A percentile compares a stretch with the other conserved stretches of the same genome.
phyloP scores from a whole-genome alignment of 495 filamentous ascomycete species.

The Saxophila tyrrhenica region DNA sequence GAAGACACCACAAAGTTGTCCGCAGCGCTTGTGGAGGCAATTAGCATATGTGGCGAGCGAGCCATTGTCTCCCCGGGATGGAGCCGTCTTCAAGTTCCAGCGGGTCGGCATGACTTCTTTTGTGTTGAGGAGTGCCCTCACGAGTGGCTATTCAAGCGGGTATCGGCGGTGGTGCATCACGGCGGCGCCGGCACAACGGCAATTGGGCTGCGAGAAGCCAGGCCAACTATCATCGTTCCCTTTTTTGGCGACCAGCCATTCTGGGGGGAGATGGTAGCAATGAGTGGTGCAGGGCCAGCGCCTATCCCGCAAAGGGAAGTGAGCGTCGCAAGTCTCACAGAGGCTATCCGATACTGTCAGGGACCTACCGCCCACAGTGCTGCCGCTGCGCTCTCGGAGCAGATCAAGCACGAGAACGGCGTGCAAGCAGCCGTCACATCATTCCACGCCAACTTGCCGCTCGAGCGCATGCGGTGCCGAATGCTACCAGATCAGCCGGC shows the following conservation, averaged over 20 bases:
- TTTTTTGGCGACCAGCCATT: too few species aligned
- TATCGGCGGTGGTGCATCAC: too few species aligned
- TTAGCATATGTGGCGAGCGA: constrained; percentile 52
- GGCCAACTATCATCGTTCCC: too few species aligned
- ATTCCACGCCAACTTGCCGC: constrained; percentile 57
- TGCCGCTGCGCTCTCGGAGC: constrained; percentile 47
- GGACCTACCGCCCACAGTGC: constrained; percentile 42
- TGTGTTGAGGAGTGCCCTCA: constrained; percentile 69
- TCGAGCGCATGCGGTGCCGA: constrained; percentile 49
- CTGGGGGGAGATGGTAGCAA: constrained; percentile 62
- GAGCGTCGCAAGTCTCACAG: constrained; percentile 48
- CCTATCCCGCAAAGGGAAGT: constrained; percentile 62
- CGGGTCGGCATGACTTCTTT: constrained; percentile 54
- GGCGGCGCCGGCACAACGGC: too few species aligned
- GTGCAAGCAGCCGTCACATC: constrained; percentile 49
- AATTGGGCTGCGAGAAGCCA: too few species aligned
- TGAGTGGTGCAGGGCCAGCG: constrained; percentile 56
- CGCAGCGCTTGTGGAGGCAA: constrained; percentile 54
- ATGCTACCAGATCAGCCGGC: constrained; percentile 56
- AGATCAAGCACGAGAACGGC: constrained; percentile 57
- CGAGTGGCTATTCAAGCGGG: too few species aligned
- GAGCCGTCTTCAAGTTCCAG: constrained; percentile 53
- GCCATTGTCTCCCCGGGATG: constrained; percentile 73
- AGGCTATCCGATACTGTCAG: constrained; percentile 47
- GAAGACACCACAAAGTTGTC: constrained; percentile 61